Evolutionary conservation across 2,329 filamentous ascomycete genomes (phyloP).

Genomic region (Ascochyta viciae-villosae): DNA sequence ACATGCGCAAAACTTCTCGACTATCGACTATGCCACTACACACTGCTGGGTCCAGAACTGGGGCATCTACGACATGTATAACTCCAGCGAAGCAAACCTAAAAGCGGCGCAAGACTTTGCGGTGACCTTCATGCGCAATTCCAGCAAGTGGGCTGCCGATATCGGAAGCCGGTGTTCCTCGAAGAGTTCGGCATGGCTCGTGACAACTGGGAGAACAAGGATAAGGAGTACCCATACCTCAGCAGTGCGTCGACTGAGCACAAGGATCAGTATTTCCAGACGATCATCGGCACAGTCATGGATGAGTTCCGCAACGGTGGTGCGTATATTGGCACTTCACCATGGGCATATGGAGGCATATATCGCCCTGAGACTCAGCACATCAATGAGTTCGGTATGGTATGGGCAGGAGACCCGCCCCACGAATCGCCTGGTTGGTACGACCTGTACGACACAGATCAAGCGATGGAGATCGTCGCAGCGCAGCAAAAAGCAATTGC

Average conservation of each 20-base stretch:
- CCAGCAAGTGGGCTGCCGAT: slow-evolving; percentile 44
- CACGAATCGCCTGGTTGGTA: slow-evolving; percentile 52
- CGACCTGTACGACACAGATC: slow-evolving; percentile 49
- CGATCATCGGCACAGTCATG: slow-evolving; percentile 47
- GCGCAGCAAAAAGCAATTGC: slow-evolving; percentile 43
- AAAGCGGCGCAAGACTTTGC: slow-evolving; percentile 47
- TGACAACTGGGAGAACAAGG: slow-evolving; percentile 50
- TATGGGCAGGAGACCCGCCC: slow-evolving; percentile 52
- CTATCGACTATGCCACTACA: slow-evolving; percentile 50
- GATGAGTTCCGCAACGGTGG: slow-evolving; percentile 45
- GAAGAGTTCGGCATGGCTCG: slow-evolving; percentile 53
- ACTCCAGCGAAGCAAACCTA: slow-evolving; percentile 41
- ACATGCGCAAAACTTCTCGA: slow-evolving; percentile 45
- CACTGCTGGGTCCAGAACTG: slow-evolving; percentile 53
- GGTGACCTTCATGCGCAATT: slow-evolving; percentile 42
- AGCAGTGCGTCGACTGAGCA: slow-evolving; percentile 45
- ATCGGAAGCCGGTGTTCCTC: slow-evolving; percentile 49
- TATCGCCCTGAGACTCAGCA: slow-evolving; percentile 50
- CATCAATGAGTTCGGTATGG: slow-evolving; percentile 49
- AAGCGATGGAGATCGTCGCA: slow-evolving; percentile 48
- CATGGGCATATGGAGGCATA: slow-evolving; percentile 52
- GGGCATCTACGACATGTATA: slow-evolving; percentile 51
- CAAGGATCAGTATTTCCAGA: slow-evolving; percentile 50
- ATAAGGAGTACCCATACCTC: slow-evolving; percentile 48
- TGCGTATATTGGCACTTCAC: slow-evolving; percentile 47